Evolutionary conservation across 305 asterid genomes (phyloP).

Genomic region (Rubia tinctorum): DNA sequence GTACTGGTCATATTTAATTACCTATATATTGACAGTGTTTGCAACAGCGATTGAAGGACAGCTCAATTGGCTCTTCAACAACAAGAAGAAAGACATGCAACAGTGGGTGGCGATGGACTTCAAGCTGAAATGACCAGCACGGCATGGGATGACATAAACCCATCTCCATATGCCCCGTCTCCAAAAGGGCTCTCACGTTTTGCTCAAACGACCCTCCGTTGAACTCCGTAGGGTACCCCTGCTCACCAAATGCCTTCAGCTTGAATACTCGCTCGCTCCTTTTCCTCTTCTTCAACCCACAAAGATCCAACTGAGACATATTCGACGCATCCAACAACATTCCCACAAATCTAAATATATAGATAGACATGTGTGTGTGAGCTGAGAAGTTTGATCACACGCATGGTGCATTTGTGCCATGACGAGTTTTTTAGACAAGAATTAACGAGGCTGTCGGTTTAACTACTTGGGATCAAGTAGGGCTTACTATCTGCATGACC

Average conservation of each 20-base stretch:
- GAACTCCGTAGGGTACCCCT: conserved; percentile 71
- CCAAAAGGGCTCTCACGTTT: conserved; percentile 65
- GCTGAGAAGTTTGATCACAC: conserved; percentile 43
- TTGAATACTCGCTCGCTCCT: conserved; percentile 77
- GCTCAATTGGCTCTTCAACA: conserved; percentile 73
- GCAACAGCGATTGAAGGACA: conserved; percentile 62
- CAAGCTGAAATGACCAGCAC: conserved; percentile 88
- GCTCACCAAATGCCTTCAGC: conserved; percentile 69
- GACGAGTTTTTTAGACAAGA: conserved; percentile 29
- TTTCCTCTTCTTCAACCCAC: conserved; percentile 70
- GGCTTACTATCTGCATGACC: conserved; percentile 58
- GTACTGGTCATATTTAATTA: conserved; percentile 10
- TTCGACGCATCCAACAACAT: not conserved
- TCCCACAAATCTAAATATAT: not conserved
- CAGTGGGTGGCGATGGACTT: conserved; percentile 70
- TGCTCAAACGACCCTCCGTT: conserved; percentile 65
- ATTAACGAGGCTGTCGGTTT: conserved; percentile 27
- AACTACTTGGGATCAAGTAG: conserved; percentile 29
- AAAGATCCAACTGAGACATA: conserved; percentile 57
- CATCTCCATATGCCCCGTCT: conserved; percentile 56
- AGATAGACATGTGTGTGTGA: not conserved
- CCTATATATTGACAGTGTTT: conserved; percentile 87
- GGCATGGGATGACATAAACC: conserved; percentile 44
- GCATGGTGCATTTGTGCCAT: conserved; percentile 41
- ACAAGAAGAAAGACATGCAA: conserved; percentile 56